A percentile compares a stretch with the other conserved stretches of the same genome.
These are phyloP conservation scores for Misopates orontium DNA, from an alignment of 257 asterid species.

Conservation along the genomic window DNA sequence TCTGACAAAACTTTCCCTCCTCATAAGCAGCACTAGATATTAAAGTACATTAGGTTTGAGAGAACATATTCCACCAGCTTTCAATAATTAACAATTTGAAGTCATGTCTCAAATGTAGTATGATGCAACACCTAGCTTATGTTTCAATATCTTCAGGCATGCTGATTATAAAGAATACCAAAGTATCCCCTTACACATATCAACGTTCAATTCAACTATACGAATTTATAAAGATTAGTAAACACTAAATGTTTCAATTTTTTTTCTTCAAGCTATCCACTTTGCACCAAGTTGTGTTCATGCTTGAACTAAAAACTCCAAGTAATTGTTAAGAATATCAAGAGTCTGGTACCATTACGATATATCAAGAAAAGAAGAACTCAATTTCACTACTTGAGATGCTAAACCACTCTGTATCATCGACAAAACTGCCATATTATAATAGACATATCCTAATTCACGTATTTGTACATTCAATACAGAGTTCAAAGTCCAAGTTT, in stretches of 20 bases:
- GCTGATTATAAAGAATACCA: not conserved
- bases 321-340: too few species aligned
- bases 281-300: not conserved
- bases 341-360: too few species aligned
- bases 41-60: conserved; percentile 27
- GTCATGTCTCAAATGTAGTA: conserved; percentile 28
- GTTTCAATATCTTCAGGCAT: conserved; percentile 18
- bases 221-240: not conserved
- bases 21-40: conserved; percentile 73
- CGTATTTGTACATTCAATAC: too few species aligned
- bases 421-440: too few species aligned
- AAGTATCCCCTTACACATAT: not conserved
- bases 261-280: not conserved
- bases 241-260: conserved; percentile 3
- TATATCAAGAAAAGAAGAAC: too few species aligned
- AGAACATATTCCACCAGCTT: conserved; percentile 6
- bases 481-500: too few species aligned
- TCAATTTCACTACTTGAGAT: too few species aligned
- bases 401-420: too few species aligned
- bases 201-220: too few species aligned
- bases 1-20: conserved; percentile 89
- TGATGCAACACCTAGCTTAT: conserved; percentile 11
- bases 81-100: conserved; percentile 15
- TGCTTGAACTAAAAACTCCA: too few species aligned
- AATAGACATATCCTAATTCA: too few species aligned